Base-by-base conservation (phyloP, 2,329 filamentous ascomycete species). In the Pestalotiopsis sp. region DNA sequence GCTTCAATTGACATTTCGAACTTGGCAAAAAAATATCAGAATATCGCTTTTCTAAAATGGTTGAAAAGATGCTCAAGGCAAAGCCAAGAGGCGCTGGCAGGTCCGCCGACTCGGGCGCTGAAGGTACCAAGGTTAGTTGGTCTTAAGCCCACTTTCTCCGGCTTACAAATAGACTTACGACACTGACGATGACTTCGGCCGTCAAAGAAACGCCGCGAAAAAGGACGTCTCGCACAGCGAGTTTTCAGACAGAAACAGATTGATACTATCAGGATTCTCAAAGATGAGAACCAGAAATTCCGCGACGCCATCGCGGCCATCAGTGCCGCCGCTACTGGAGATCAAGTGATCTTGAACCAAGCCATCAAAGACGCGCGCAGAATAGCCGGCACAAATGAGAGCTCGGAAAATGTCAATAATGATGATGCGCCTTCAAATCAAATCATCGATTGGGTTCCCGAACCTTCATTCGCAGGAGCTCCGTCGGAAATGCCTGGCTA, bases 201-300 rank as follows among this genome's bases (percentile, higher is more conserved):
- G 63, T n/a, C 25, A n/a, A n/a, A 66, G 64, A 20, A 25, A 12
- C 64, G 64, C 6, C 45, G 64, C 6, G 64, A 66, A 60, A 59
- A 56, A 27, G 64, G 64, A 7, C 60, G 58, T 45, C 11, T 66
- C 2, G 52, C 64, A 9, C 64, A 66, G 38, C 64, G 64, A 11
- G 64, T 36, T 11, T 66, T 66, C n/a, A 59, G 66, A n/a, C 61
- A 64, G 38, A 64, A n/a, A n/a, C 59, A 68, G 20, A 68, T 68
- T 23, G 59, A 64, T 17, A 64, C 49, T 1, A 68, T 64, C 39
- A 41, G n/a, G 3, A 20, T 20, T 14, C 23, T 68, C 23, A 57
- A 41, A 58, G 61, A 64, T 31, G 61, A 64, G 31, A 64, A 64
- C n/a, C n/a, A 49, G 45, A 58, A 39, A 4, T 45, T 64, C 41